Evolutionary conservation across 2,329 filamentous ascomycete species (phyloP).

Genomic region (Colletotrichum costaricense): DNA sequence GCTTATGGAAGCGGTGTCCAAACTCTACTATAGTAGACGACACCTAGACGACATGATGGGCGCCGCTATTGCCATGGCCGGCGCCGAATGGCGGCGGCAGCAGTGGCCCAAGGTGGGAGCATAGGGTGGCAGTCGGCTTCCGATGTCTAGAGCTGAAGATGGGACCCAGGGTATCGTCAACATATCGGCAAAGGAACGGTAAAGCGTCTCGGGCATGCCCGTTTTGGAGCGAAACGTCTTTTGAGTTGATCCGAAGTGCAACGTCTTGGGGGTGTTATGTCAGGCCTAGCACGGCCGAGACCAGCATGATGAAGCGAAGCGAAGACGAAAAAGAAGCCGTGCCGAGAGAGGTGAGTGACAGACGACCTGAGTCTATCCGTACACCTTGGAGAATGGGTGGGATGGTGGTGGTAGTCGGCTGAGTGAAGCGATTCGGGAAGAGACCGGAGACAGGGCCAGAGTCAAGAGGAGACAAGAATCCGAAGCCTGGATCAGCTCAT

Average conservation of each 20-base stretch:
- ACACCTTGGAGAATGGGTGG: background rate
- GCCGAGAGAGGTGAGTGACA: background rate
- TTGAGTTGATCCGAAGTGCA: background rate
- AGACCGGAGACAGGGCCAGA: background rate
- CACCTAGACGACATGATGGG: background rate
- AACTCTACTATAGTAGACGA: background rate
- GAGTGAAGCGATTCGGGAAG: conserved; percentile 1
- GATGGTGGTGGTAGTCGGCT: background rate
- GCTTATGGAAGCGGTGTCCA: background rate
- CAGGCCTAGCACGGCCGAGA: background rate
- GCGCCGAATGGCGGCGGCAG: background rate
- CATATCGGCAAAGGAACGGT: background rate
- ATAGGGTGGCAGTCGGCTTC: conserved; percentile 24
- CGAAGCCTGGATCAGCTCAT: background rate
- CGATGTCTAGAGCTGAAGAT: background rate
- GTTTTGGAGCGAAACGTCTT: background rate
- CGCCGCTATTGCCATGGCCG: background rate
- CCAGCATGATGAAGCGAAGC: background rate
- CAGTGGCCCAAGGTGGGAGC: background rate
- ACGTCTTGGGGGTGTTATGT: background rate
- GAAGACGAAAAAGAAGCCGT: background rate
- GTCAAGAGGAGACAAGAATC: background rate
- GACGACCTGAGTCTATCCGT: background rate
- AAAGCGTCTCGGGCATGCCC: background rate
- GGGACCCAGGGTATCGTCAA: background rate